A percentile compares a stretch with the other conserved stretches of the same genome.
phyloP scores from a whole-genome alignment of 73 alveolate genomes.

The Tetrahymena thermophila region DNA sequence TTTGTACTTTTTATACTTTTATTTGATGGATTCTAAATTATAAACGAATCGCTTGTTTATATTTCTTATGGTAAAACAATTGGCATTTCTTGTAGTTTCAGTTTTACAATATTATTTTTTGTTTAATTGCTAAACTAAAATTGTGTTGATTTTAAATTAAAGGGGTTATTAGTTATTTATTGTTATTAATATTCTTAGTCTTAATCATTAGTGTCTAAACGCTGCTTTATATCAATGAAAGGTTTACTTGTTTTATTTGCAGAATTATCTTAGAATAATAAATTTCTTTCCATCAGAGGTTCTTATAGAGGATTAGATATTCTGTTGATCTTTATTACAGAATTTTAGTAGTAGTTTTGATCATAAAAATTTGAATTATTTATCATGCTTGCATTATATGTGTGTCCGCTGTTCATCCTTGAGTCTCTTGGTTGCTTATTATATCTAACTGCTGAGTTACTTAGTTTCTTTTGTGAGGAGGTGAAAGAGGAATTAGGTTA shows the following conservation, averaged over 20 bases:
- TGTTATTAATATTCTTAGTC: neutral
- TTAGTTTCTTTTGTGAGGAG: neutral
- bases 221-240: neutral
- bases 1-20: neutral
- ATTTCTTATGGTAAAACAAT: neutral
- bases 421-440: neutral
- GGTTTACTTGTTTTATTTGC: neutral
- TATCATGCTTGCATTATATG: neutral
- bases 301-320: neutral
- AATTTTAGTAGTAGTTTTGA: neutral
- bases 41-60: neutral
- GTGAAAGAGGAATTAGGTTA: neutral
- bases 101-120: neutral
- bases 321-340: neutral
- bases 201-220: neutral
- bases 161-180: neutral
- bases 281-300: neutral
- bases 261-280: neutral
- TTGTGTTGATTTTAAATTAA: neutral
- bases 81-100: neutral
- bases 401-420: neutral
- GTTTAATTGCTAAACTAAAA: neutral
- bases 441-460: neutral
- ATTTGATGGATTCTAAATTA: neutral
- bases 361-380: neutral